Evolutionary conservation across 345 rosid species (phyloP).

Genomic region (Heritiera littoralis): DNA sequence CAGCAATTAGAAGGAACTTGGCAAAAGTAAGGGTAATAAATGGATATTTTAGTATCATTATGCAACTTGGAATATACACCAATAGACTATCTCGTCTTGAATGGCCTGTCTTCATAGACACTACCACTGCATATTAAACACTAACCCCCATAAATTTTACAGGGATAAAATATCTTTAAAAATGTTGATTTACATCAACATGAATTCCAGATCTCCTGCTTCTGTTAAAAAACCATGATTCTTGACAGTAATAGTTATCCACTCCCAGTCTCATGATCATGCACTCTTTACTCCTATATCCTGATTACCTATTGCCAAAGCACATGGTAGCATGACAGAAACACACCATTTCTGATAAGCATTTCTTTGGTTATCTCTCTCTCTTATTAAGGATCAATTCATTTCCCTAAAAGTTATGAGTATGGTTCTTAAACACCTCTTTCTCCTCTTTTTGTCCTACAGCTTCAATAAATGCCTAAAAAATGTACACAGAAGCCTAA

Average conservation of each 20-base stretch:
- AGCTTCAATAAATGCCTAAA: neutral
- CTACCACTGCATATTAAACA: neutral
- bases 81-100: neutral
- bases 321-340: neutral
- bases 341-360: neutral
- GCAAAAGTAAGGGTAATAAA: neutral
- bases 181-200: slow-evolving; percentile 5
- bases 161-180: neutral
- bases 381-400: neutral
- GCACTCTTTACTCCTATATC: neutral
- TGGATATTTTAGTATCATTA: neutral
- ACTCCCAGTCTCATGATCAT: neutral
- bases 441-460: neutral
- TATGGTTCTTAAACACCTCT: neutral
- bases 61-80: neutral
- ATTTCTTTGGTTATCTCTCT: neutral
- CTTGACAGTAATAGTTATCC: neutral
- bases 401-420: neutral
- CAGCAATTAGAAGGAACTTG: slow-evolving; percentile 1
- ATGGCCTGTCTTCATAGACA: neutral
- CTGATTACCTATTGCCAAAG: neutral
- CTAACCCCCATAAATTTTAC: neutral
- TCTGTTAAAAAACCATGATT: neutral
- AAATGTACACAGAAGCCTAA: neutral
- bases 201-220: neutral